Evolutionary conservation across 495 filamentous ascomycete species (phyloP).

Genomic region (Penicillium paxilli): DNA sequence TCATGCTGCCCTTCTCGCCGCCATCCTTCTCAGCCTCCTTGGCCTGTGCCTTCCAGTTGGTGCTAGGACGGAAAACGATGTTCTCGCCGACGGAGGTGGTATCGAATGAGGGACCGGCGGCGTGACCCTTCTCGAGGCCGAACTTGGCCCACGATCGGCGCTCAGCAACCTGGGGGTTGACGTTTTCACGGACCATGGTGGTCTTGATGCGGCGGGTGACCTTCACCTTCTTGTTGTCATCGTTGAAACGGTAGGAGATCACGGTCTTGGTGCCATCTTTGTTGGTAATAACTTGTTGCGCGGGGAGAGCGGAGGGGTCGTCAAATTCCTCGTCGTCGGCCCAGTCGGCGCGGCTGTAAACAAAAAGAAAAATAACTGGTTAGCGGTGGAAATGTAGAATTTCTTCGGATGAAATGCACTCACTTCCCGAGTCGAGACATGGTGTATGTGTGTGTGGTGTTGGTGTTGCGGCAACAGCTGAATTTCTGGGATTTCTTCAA

Average conservation of each 20-base stretch:
- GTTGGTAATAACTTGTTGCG: slow-evolving; percentile 84
- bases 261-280: slow-evolving; percentile 97
- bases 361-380: slow-evolving; percentile 24
- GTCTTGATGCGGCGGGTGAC: slow-evolving; percentile 91
- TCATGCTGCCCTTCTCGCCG: slow-evolving; percentile 70
- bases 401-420: slow-evolving; percentile 19
- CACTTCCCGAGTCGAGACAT: slow-evolving; percentile 52
- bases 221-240: slow-evolving; percentile 93
- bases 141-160: slow-evolving; percentile 92
- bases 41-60: slow-evolving; percentile 86
- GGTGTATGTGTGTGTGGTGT: slow-evolving; percentile 33
- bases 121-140: slow-evolving; percentile 75
- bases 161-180: slow-evolving; percentile 95
- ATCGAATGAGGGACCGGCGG: slow-evolving; percentile 67
- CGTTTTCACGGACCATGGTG: slow-evolving; percentile 82
- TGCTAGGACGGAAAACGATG: slow-evolving; percentile 87
- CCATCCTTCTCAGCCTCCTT: slow-evolving; percentile 80
- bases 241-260: slow-evolving; percentile 86
- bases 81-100: slow-evolving; percentile 96
- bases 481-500: slow-evolving; percentile 49
- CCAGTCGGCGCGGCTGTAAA: slow-evolving; percentile 75
- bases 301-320: slow-evolving; percentile 73
- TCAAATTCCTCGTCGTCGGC: slow-evolving; percentile 97
- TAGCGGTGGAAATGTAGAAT: slow-evolving; percentile 5
- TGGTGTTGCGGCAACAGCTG: slow-evolving; percentile 30